Base-by-base conservation (phyloP, 805 yeast genomes). In the Starmerella powellii region DNA sequence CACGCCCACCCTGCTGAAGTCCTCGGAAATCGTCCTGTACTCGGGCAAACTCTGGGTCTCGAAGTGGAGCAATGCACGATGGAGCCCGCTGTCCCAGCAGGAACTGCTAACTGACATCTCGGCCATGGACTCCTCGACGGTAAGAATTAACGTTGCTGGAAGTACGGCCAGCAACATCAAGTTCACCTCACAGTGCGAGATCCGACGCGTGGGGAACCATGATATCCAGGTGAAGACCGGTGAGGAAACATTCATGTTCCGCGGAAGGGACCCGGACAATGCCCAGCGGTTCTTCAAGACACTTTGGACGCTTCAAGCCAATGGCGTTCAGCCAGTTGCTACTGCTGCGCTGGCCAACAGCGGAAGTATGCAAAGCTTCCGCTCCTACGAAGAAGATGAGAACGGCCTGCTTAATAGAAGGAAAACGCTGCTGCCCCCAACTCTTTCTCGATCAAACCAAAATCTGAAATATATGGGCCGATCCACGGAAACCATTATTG, bases 81-180 rank as follows among this genome's bases (percentile, higher is more conserved):
- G 58, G 58, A 45, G 44, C 8, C 58, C 58, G 12, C 42, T 54
- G 13, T 51, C 55, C 6, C 58, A 54, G 37, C 49, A 38, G 18
- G 57, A 53, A 47, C 44, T 54, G 18, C 35, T 33, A 19, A 50
- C 51, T 5, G 56, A 53, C 28, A 36, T 54, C 11, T 31, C 31
- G 4, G 45, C 44, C 4, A 20, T 28, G 10, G 43, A 41, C 23
- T 23, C 42, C 17, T 26, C 28, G 3, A 26, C 38, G 8, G 38
- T 33, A 2, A 32, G 39, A 6, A 19, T 44, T 13, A 19, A 31
- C 15, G 36, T 44, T 8, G 38, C 34, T 15, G 47, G 42, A 4
- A 38, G 36, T 11, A 36, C 45, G 16, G n/a, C 30, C 15, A 41
- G 37, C 23, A 32, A 29, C 33, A 2, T 42, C 38, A 32, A 40